Base-by-base conservation (phyloP, 2,329 filamentous ascomycete species). In the Leptographium flavum region DNA sequence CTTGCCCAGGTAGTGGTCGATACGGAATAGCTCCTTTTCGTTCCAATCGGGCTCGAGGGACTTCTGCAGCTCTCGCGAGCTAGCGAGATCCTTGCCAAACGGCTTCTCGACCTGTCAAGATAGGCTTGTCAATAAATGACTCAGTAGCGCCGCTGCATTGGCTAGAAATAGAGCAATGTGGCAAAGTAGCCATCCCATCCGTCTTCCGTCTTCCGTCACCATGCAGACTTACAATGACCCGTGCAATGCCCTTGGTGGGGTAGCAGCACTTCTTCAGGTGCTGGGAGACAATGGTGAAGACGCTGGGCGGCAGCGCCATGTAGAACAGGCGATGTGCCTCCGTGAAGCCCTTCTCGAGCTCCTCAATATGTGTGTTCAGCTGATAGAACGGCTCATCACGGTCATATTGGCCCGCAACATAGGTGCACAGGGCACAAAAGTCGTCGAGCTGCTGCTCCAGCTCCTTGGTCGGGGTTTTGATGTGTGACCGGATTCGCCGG, bases 1-100 rank as follows among this genome's bases (percentile, higher is more conserved):
- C 75, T 98, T 98, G 58, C 93, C 93, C 40, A 98, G 79, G 66
- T 98, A 98, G 70, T 98, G 92, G 64, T 98, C 92, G 59, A 98
- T 98, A 60, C 92, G 87, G 80, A 93, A 98, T 55, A 98, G 81
- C 69, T 98, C 92, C 45, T 96, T 90, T 67, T 98, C 93, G 60
- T 85, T 92, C 93, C 92, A 98, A 69, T 98, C 87, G 37, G 92
- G 92, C 61, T 90, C 86, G 52, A 98, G 78, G 8, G 92, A 93
- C 64, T 85, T 87, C 62, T 96, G 90, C 50, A 98, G 77, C 66
- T 94, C 87, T 49, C 92, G 81, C 45, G 92, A 96, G 69, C 88
- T 95, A 47, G 76, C 79, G 50, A 98, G 76, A 63, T 98, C 92
- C 70, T 96, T 96, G 56, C 93, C 92, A 60, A 98, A 98, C 23